These are phyloP conservation scores for Gossypium mustelinum DNA, from an alignment of 345 rosid species.

Conservation along the genomic window DNA sequence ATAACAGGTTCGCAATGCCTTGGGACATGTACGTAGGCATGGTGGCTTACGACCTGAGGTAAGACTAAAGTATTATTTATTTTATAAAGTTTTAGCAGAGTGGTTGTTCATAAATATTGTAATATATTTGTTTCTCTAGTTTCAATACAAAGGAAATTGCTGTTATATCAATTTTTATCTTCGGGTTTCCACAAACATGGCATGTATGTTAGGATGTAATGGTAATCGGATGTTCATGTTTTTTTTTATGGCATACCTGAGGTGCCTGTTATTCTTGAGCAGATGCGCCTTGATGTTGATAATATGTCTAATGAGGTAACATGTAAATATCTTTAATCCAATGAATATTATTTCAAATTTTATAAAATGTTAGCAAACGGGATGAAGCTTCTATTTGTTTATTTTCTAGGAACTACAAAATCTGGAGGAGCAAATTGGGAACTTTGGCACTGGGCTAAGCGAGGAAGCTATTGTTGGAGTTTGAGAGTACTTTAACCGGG, in stretches of 20 bases:
- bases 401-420: constrained; percentile 8
- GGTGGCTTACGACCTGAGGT: constrained; percentile 21
- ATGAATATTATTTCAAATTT: neutral
- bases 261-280: neutral
- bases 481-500: too few relatives aligned
- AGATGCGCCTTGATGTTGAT: constrained; percentile 57
- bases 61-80: neutral
- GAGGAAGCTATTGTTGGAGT: constrained; percentile 16
- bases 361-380: neutral
- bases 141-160: neutral
- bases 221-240: constrained; percentile 3
- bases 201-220: constrained; percentile 11
- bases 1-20: constrained; percentile 23
- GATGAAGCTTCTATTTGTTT: too few relatives aligned
- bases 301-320: constrained; percentile 93
- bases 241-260: constrained; percentile 12
- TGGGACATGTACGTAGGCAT: constrained; percentile 16
- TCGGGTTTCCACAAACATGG: neutral
- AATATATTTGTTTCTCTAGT: neutral
- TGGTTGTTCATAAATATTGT: too few relatives aligned
- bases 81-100: neutral
- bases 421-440: constrained; percentile 25
- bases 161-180: neutral
- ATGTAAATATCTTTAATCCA: neutral
- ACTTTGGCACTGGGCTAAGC: constrained; percentile 21